Conservation (phyloP, 371 early-diverging fungal genomes). For the Sporodiniella umbellata region DNA sequence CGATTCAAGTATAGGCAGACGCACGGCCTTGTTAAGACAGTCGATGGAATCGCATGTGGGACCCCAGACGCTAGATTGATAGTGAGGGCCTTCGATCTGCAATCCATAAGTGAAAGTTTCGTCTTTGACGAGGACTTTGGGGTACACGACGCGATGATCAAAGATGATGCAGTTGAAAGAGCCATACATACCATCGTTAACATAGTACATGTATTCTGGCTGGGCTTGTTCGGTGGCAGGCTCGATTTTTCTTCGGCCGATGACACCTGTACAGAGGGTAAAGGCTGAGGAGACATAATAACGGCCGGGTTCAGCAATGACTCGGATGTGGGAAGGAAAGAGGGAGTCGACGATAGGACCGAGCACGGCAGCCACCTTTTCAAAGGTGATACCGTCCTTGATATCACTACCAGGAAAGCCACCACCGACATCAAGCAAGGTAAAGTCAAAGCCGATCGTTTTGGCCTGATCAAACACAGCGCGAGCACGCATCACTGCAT, state of each 20-base stretch:
- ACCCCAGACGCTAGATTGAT: constrained; percentile 88
- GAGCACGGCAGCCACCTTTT: constrained; percentile 80
- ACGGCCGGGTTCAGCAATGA: constrained; percentile 98
- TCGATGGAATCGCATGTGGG: constrained; percentile 98
- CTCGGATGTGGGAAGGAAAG: constrained; percentile 73
- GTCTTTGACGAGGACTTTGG: constrained; percentile 45
- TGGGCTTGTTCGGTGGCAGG: constrained; percentile 39
- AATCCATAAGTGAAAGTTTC: constrained; percentile 47
- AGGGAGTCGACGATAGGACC: constrained; percentile 73
- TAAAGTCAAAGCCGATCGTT: constrained; percentile 72
- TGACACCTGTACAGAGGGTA: constrained; percentile 87
- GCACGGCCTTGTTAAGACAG: constrained; percentile 70
- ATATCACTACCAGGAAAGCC: constrained; percentile 94
- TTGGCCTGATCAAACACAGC: constrained; percentile 84
- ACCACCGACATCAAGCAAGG: constrained; percentile 93
- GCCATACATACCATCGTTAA: constrained; percentile 98
- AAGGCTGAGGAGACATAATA: constrained; percentile 95
- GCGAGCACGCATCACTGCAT: constrained; percentile 86
- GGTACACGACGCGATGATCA: constrained; percentile 85
- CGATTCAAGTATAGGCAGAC: constrained; percentile 81
- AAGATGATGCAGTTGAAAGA: constrained; percentile 97
- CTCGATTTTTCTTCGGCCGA: constrained; percentile 79
- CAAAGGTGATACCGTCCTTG: constrained; percentile 75
- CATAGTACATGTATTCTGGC: constrained; percentile 90
- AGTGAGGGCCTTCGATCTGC: constrained; percentile 24